Percentiles rank a stretch among this genome's conserved stretches.
These are phyloP conservation scores for Globisporangium solare DNA, from an alignment of 352 stramenopile genomes.

Conservation along the genomic window DNA sequence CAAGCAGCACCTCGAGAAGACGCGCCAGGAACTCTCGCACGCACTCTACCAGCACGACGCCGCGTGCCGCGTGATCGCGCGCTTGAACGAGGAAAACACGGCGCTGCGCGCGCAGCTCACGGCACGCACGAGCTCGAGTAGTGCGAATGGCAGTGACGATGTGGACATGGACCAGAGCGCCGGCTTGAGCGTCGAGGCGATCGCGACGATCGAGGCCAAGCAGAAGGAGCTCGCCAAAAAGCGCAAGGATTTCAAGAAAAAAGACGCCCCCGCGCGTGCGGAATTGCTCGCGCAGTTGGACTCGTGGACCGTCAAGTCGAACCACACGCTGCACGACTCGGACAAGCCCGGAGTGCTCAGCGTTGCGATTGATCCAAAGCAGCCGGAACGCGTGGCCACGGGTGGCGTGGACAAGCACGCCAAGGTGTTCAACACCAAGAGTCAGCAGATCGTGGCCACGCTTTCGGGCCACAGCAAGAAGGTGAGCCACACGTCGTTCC, in stretches of 20 bases:
- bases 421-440: slow-evolving; percentile 75
- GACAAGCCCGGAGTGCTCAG: slow-evolving; percentile 64
- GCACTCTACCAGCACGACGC: slow-evolving; percentile 97
- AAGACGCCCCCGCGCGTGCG: slow-evolving; percentile 38
- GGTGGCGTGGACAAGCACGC: slow-evolving; percentile 80
- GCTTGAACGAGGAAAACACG: slow-evolving; percentile 80
- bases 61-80: slow-evolving; percentile 92
- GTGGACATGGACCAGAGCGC: slow-evolving; percentile 36
- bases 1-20: slow-evolving; percentile 92
- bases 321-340: slow-evolving; percentile 66
- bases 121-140: slow-evolving; percentile 10
- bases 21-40: slow-evolving; percentile 91
- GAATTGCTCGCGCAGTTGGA: slow-evolving; percentile 27
- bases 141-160: slow-evolving; percentile 26
- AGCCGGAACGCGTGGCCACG: slow-evolving; percentile 46
- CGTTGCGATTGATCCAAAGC: slow-evolving; percentile 56
- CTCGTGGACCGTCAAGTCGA: slow-evolving; percentile 35
- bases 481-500: slow-evolving; percentile 75
- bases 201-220: slow-evolving; percentile 58
- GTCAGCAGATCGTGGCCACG: slow-evolving; percentile 67
- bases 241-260: slow-evolving; percentile 78
- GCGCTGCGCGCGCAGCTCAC: slow-evolving; percentile 36
- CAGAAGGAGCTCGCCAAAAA: slow-evolving; percentile 67
- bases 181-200: slow-evolving; percentile 29
- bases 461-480: slow-evolving; percentile 85